Evolutionary conservation across 75 land plant genomes (phyloP).

Genomic region (Azolla pinnata): DNA sequence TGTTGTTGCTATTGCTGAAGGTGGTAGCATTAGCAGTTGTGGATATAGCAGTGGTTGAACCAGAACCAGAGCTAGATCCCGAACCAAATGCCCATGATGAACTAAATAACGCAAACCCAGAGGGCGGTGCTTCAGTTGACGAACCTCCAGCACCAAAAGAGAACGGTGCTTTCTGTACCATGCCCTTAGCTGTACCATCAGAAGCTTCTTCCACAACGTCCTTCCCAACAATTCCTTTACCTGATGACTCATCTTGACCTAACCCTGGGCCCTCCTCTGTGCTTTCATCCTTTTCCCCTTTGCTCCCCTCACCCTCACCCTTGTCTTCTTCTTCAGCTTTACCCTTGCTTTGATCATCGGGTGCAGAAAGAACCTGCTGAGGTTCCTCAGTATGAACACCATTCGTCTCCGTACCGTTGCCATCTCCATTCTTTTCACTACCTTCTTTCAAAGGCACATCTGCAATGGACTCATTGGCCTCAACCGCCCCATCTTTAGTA

Average conservation of each 20-base stretch:
- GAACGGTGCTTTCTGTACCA: background rate
- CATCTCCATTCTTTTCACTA: too few species aligned
- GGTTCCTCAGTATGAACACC: too few species aligned
- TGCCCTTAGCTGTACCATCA: background rate
- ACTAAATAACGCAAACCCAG: constrained; percentile 3
- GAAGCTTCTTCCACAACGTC: background rate
- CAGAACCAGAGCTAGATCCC: constrained; percentile 29
- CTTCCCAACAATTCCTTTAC: background rate
- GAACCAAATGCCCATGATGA: constrained; percentile 25
- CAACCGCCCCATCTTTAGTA: too few species aligned
- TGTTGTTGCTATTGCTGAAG: constrained; percentile 28
- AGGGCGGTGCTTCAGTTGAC: background rate
- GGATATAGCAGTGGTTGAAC: constrained; percentile 14
- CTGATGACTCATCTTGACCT: background rate
- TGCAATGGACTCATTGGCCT: too few species aligned
- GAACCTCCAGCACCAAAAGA: constrained; percentile 5
- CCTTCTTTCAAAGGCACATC: too few species aligned
- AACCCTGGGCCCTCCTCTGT: too few species aligned
- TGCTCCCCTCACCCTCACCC: constrained; percentile 6
- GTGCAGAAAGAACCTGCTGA: background rate
- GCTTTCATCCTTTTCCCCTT: background rate
- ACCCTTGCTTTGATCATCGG: background rate
- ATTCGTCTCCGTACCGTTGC: too few species aligned
- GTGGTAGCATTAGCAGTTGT: constrained; percentile 7
- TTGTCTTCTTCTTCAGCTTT: constrained; percentile 10